Evolutionary conservation across 1,284 basidiomycete species (phyloP), one percentile per base, ranked within the genome.

Genomic region (Xanthoconium separans): DNA sequence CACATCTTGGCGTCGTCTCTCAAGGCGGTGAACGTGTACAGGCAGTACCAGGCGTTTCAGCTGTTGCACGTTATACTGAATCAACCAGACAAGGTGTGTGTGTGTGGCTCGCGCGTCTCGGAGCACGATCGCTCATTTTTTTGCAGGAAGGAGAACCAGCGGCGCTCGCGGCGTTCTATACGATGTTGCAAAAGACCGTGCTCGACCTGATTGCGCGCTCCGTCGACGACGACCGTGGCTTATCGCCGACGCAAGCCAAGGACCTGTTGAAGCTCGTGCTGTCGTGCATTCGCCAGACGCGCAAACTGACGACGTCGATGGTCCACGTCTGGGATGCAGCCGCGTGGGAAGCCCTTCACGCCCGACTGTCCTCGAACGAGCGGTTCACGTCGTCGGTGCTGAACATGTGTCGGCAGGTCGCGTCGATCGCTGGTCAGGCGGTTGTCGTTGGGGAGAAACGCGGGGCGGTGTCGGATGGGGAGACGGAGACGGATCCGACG

Each of bases 221-320:
- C 9, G 82, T 83, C 65, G 67, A 75, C 4, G 75, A 80, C 22
- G 73, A 77, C 15, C 61, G 66, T 22, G 70, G 74, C 5, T 72
- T 90, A 52, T 89, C 84, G 29, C 77, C 87, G 2, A 71, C 82
- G 9, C 87, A 93, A 54, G 69, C 90, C 64, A 96, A 93, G 70
- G 90, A 93, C 30, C 71, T 93, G 15, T 72, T 93, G 57, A 95
- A 93, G 70, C 75, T 92, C 49, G 84, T 77, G 0, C 73, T 93
- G 8, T 71, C 82, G 20, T 82, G 84, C 34, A 77, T 85, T 12
- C 84, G 93, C 48, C 83, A 87, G 55, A 84, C 84, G 3, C 65
- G 54, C 56, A 71, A 44, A 81, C 30, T 36, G 79, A 55, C 77
- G 74, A 22, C 54, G 2, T 20, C 31, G 57, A 69, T 29, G 8